Evolutionary conservation across 177 flowering plant genomes (phyloP).

Genomic region (Vitis hybrid): DNA sequence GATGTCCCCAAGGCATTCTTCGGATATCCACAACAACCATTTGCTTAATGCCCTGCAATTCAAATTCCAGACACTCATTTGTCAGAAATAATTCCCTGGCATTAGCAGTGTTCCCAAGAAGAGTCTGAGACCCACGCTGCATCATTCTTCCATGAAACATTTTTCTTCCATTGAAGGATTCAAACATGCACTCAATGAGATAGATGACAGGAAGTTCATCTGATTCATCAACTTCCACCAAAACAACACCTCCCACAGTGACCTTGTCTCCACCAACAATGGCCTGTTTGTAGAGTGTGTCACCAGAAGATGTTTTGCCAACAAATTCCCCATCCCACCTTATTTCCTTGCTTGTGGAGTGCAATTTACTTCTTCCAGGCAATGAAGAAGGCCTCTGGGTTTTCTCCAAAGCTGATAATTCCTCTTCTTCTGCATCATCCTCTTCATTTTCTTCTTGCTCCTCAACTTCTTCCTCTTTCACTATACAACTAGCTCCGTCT

Average conservation of each 20-base stretch:
- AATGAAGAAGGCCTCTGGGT: constrained; percentile 18
- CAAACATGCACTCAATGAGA: constrained; percentile 89
- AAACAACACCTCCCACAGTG: constrained; percentile 61
- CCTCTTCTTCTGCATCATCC: constrained; percentile 43
- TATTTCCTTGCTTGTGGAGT: constrained; percentile 23
- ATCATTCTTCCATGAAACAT: constrained; percentile 84
- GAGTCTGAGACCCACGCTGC: constrained; percentile 64
- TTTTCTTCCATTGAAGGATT: constrained; percentile 47
- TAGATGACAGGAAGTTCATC: constrained; percentile 49
- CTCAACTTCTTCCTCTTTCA: constrained; percentile 56
- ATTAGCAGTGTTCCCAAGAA: constrained; percentile 80
- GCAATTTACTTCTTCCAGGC: constrained; percentile 17
- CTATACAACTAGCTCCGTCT: constrained; percentile 29
- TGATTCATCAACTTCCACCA: constrained; percentile 42
- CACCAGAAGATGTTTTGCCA: constrained; percentile 49
- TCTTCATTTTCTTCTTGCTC: constrained; percentile 60
- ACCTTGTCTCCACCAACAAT: constrained; percentile 49
- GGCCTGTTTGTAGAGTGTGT: constrained; percentile 61
- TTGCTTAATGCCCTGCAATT: constrained; percentile 52
- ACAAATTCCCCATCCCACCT: constrained; percentile 68
- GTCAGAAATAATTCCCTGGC: constrained; percentile 88
- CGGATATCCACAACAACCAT: constrained; percentile 46
- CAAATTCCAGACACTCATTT: constrained; percentile 64
- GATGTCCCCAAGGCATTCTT: constrained; percentile 71
- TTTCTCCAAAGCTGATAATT: constrained; percentile 10